A percentile compares a stretch with the other conserved stretches of the same genome.
These are phyloP conservation scores for Mycena albidolilacea DNA, from an alignment of 768 basidiomycete species.

Conservation along the genomic window DNA sequence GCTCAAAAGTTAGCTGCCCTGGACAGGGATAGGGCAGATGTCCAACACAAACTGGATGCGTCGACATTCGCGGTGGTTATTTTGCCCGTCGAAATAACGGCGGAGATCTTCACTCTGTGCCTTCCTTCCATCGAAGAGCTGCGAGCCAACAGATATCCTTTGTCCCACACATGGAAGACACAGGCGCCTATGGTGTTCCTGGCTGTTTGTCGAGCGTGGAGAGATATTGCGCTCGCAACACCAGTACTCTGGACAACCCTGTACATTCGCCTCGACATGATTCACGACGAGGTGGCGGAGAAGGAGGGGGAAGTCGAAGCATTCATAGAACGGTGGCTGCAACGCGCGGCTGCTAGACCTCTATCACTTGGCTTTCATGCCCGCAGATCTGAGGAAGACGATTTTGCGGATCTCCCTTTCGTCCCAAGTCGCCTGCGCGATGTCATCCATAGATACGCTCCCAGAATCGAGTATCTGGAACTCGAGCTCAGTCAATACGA, in stretches of 20 bases:
- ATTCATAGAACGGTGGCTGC: conserved; percentile 14
- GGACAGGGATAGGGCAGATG: no score
- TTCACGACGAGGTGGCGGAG: not conserved
- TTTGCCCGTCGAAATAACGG: not conserved
- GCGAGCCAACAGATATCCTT: no score
- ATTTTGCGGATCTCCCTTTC: not conserved
- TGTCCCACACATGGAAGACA: no score
- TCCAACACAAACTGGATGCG: not conserved
- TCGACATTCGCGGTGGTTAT: not conserved
- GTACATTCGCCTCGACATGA: not conserved
- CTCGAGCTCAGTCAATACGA: not conserved
- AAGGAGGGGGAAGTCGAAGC: not conserved
- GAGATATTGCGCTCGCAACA: conserved; percentile 23
- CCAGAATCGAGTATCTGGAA: conserved; percentile 1
- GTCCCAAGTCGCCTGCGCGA: conserved; percentile 2
- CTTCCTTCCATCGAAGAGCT: not conserved
- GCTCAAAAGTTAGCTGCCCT: no score
- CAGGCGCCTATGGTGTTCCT: conserved; percentile 17
- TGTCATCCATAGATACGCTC: conserved; percentile 16
- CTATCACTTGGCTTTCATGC: not conserved
- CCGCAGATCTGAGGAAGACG: not conserved
- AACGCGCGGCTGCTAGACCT: conserved; percentile 1
- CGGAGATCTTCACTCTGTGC: not conserved
- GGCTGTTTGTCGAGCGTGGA: conserved; percentile 22
- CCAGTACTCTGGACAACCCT: conserved; percentile 3